Evolutionary conservation across 495 filamentous ascomycete genomes (phyloP).

Genomic region (Penicillium longicatenatum): DNA sequence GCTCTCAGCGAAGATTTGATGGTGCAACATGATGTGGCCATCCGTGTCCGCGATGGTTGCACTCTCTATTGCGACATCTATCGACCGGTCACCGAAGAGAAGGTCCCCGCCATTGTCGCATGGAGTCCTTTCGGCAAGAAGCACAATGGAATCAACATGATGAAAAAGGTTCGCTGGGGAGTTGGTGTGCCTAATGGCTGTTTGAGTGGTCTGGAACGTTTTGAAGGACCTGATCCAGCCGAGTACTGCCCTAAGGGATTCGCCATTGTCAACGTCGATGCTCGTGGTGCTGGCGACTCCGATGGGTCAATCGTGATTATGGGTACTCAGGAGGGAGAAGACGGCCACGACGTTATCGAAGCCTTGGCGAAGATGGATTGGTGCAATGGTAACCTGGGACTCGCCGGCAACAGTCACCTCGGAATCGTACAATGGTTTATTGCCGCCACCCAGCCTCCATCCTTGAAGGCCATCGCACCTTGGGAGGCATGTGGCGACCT

Average conservation of each 20-base stretch:
- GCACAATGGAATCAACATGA: slow-evolving; percentile 20
- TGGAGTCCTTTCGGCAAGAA: slow-evolving; percentile 40
- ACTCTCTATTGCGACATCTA: slow-evolving; percentile 34
- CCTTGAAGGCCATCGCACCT: slow-evolving; percentile 42
- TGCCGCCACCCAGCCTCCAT: slow-evolving; percentile 38
- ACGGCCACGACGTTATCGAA: slow-evolving; percentile 25
- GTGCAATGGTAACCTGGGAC: slow-evolving; percentile 26
- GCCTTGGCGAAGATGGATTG: slow-evolving; percentile 20
- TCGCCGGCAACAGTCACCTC: slow-evolving; percentile 33
- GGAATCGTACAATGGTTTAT: slow-evolving; percentile 43
- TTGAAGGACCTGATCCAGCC: slow-evolving; percentile 47
- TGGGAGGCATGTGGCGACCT: slow-evolving; percentile 44
- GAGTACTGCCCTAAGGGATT: no score
- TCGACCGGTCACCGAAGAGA: slow-evolving; percentile 23
- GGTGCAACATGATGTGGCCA: slow-evolving; percentile 22
- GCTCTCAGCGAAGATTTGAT: slow-evolving; percentile 16
- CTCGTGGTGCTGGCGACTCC: slow-evolving; percentile 36
- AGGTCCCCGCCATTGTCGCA: slow-evolving; percentile 29
- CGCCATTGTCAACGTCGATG: slow-evolving; percentile 42
- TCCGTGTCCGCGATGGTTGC: slow-evolving; percentile 30
- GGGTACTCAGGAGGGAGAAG: slow-evolving; percentile 40
- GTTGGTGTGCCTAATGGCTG: slow-evolving; percentile 19
- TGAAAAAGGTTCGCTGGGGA: slow-evolving; percentile 9
- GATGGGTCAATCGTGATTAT: slow-evolving; percentile 38
- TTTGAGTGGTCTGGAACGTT: slow-evolving; percentile 33